Evolutionary conservation across 371 early-diverging fungal species (phyloP).

Genomic region (Dichotomocladium elegans): DNA sequence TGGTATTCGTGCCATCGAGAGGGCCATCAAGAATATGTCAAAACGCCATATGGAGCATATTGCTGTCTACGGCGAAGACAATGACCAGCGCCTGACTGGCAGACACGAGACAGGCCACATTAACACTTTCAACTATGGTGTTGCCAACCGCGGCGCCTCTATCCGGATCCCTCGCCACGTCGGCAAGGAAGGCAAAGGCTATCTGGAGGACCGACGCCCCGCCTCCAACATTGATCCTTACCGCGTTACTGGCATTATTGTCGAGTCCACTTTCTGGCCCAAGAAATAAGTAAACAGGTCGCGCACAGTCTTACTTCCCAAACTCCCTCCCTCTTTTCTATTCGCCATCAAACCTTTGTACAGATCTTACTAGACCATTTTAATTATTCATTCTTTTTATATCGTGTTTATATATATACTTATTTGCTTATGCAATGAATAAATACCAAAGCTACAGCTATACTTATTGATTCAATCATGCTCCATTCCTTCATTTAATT

Average conservation of each 20-base stretch:
- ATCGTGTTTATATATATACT: background rate
- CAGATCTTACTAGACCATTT: background rate
- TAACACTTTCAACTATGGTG: too few relatives aligned
- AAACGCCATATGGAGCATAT: slow-evolving; percentile 42
- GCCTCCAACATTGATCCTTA: too few relatives aligned
- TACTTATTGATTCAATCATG: too few relatives aligned
- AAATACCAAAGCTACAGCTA: too few relatives aligned
- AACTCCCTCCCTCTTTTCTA: background rate
- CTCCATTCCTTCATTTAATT: too few relatives aligned
- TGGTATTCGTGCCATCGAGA: slow-evolving; percentile 46
- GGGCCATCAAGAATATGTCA: slow-evolving; percentile 46
- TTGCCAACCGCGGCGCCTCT: too few relatives aligned
- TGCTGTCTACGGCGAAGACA: slow-evolving; percentile 53
- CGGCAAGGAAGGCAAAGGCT: slow-evolving; percentile 46
- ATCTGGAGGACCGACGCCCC: slow-evolving; percentile 47
- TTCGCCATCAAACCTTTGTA: background rate
- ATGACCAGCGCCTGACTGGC: slow-evolving; percentile 50
- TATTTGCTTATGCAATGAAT: too few relatives aligned
- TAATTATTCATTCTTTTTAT: background rate
- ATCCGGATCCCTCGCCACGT: too few relatives aligned
- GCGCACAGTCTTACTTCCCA: too few relatives aligned
- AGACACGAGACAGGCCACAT: slow-evolving; percentile 52
- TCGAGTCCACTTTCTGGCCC: slow-evolving; percentile 28
- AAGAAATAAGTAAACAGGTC: too few relatives aligned
- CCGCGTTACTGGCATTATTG: slow-evolving; percentile 45